Base-by-base conservation (phyloP, 2,329 filamentous ascomycete species). In the Paracamarosporium sp. region DNA sequence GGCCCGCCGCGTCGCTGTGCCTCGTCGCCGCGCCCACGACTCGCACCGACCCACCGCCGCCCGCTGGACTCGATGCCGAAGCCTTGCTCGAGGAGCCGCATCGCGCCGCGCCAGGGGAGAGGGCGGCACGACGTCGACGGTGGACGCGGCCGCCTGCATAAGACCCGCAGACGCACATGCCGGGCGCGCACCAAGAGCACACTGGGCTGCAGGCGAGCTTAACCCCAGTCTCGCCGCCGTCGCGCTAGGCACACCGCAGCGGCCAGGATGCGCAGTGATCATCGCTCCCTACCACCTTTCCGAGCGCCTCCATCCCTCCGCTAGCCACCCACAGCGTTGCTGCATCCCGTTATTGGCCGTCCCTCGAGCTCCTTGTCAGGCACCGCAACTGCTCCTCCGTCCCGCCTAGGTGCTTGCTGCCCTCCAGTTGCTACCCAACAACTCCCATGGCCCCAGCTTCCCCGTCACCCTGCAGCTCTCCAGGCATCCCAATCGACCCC, bases 131-230 rank as follows among this genome's bases (percentile, higher is more conserved):
- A 38, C 48, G 54, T 47, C 43, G 35, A 44, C 24, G 43, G 46
- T 46, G 43, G 54, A 59, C 61, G 60, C 60, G 43, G 62, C 50
- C 57, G 58, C 61, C 52, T 61, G 68, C 67, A 71, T 66, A 50
- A 61, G 52, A 40, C 46, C 56, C 56, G 64, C 68, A 63, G 61
- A 55, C 53, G 64, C 66, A 64, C 66, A 63, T 59, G 58, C 61
- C 50, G 48, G 51, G 58, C 58, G 56, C 61, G 61, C 53, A 53
- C 47, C 53, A 53, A 55, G 53, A 38, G 20, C 48, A 41, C 25
- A 15, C 55, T 53, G 52, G 36, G 33, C 50, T 53, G 50, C 48
- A 51, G 46, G 35, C 36, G 31, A 36, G 46, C 46, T 51, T 24
- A 4, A 35, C 48, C 35, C 35, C 48, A 20, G 36, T 22, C 20